Conservation (phyloP, 2,329 filamentous ascomycete genomes). For the Botryotinia convoluta region DNA sequence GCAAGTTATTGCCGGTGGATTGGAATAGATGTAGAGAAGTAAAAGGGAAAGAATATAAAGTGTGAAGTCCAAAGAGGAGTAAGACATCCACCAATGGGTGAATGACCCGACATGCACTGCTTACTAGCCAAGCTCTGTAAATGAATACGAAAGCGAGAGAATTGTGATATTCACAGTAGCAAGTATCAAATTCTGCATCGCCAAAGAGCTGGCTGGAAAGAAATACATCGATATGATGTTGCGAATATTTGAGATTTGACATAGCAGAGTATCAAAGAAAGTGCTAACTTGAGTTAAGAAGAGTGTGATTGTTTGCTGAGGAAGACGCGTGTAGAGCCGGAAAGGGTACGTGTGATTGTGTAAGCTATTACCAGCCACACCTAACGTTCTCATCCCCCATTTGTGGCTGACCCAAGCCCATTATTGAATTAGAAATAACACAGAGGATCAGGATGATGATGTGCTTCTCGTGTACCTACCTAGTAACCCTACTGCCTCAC, state of each 20-base stretch:
- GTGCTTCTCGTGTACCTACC: background rate
- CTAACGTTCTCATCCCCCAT: background rate
- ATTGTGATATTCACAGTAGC: background rate
- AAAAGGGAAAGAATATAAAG: background rate
- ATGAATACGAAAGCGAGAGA: background rate
- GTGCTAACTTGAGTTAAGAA: no score
- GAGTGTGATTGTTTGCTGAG: background rate
- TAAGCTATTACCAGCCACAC: background rate
- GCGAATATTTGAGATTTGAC: background rate
- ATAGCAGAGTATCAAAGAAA: background rate
- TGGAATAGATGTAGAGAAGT: background rate
- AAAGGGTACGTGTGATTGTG: background rate
- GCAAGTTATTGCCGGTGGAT: slow-evolving; percentile 13
- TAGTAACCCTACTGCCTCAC: background rate
- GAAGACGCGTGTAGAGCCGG: background rate
- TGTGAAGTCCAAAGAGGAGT: background rate
- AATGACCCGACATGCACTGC: background rate
- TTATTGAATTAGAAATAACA: background rate
- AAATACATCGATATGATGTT: background rate
- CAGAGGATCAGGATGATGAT: background rate
- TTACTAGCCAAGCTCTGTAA: slow-evolving; percentile 1
- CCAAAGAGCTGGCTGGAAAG: background rate
- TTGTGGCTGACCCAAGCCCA: background rate
- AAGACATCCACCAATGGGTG: background rate
- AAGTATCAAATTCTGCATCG: background rate